phyloP scores from a whole-genome alignment of 305 asterid species.

The Fraxinus floribunda region DNA sequence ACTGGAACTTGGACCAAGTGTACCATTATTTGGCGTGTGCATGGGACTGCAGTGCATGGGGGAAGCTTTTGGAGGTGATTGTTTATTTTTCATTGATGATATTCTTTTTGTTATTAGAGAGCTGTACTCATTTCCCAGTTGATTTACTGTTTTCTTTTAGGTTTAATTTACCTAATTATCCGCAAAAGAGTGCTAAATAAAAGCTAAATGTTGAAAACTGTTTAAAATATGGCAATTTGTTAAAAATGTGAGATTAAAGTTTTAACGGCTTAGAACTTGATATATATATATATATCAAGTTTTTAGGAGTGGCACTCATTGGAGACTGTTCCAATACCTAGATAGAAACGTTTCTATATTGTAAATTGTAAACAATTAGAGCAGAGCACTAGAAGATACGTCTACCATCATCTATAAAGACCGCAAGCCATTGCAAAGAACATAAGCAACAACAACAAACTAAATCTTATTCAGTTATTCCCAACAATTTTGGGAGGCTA shows the following conservation, averaged over 20 bases:
- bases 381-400: slow-evolving; percentile 4
- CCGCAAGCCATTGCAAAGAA: not conserved
- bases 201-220: not conserved
- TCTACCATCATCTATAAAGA: not conserved
- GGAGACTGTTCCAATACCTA: not conserved
- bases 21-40: slow-evolving; percentile 95
- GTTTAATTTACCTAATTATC: not conserved
- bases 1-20: slow-evolving; percentile 74
- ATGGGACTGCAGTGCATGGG: slow-evolving; percentile 99
- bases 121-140: not conserved
- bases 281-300: too few relatives aligned
- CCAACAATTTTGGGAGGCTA: not conserved
- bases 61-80: slow-evolving; percentile 97
- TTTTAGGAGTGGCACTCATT: not conserved
- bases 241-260: not conserved
- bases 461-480: not conserved
- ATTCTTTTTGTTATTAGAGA: slow-evolving; percentile 2
- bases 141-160: slow-evolving; percentile 5
- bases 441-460: not conserved
- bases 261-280: slow-evolving; percentile 1
- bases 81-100: not conserved
- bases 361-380: not conserved
- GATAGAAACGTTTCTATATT: not conserved
- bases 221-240: not conserved
- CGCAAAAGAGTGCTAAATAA: not conserved